Evolutionary conservation across 2,329 filamentous ascomycete genomes (phyloP).

Genomic region (Ceratocystis lukuohia): DNA sequence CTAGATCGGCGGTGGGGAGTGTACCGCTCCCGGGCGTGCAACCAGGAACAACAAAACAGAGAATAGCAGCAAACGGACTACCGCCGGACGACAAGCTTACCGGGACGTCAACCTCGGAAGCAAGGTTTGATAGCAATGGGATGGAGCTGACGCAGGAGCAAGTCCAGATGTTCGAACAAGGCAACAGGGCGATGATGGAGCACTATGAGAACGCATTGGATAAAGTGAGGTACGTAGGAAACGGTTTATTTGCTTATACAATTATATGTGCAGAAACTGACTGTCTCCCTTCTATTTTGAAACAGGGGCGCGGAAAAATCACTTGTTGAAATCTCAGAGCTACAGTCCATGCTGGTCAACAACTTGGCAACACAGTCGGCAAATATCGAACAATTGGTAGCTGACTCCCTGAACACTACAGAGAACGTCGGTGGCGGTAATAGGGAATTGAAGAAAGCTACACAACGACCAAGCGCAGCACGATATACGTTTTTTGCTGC

Average conservation of each 20-base stretch:
- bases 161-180: conserved; percentile 81
- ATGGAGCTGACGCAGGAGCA: conserved; percentile 67
- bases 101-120: conserved; percentile 21
- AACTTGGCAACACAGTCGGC: conserved; percentile 78
- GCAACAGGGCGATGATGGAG: conserved; percentile 83
- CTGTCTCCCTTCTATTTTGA: background rate
- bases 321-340: conserved; percentile 78
- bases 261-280: conserved; percentile 8
- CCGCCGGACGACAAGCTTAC: conserved; percentile 20
- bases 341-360: conserved; percentile 76
- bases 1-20: conserved; percentile 39
- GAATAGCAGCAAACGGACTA: conserved; percentile 3
- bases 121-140: conserved; percentile 20
- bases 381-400: conserved; percentile 76
- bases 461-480: conserved; percentile 56
- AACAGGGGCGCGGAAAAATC: conserved; percentile 74
- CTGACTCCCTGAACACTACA: conserved; percentile 66
- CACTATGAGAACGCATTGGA: conserved; percentile 89
- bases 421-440: conserved; percentile 86
- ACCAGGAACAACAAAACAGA: conserved; percentile 6
- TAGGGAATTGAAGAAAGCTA: conserved; percentile 76
- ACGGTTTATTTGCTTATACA: background rate
- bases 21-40: conserved; percentile 20
- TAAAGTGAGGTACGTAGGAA: conserved; percentile 66
- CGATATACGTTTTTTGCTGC: conserved; percentile 72